A percentile compares a stretch with the other conserved stretches of the same genome.
Conservation (phyloP, 129 eudicot species). For the Flaveria robusta region DNA sequence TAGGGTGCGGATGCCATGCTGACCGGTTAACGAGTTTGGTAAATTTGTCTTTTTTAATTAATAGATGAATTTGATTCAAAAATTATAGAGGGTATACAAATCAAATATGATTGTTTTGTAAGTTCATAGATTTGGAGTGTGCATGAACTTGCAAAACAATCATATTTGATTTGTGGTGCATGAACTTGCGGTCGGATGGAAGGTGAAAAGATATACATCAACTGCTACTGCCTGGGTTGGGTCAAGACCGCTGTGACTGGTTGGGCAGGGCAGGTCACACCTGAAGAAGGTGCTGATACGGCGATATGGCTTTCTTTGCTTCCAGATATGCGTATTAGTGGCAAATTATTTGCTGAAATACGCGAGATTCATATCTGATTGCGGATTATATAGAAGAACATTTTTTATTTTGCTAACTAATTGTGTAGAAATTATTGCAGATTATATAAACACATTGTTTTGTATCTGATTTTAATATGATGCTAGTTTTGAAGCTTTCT, state of each 20-base stretch:
- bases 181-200: slow-evolving; percentile 60
- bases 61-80: too few species aligned
- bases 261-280: slow-evolving; percentile 74
- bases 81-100: too few species aligned
- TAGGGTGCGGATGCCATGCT: too few species aligned
- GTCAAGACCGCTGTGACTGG: slow-evolving; percentile 95
- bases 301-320: slow-evolving; percentile 92
- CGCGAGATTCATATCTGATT: slow-evolving; percentile 76
- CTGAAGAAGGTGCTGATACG: slow-evolving; percentile 89
- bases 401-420: slow-evolving; percentile 15
- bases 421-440: slow-evolving; percentile 24
- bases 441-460: slow-evolving; percentile 21
- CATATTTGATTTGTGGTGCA: slow-evolving; percentile 36
- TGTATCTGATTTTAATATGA: slow-evolving; percentile 26
- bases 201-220: slow-evolving; percentile 63
- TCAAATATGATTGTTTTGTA: too few species aligned
- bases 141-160: too few species aligned
- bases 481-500: slow-evolving; percentile 17
- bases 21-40: too few species aligned
- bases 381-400: slow-evolving; percentile 1
- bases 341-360: slow-evolving; percentile 89
- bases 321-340: slow-evolving; percentile 60
- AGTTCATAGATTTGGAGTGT: too few species aligned
- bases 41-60: too few species aligned
- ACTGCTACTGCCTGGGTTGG: slow-evolving; percentile 95